Base-by-base conservation (phyloP, 805 yeast genomes). In the Pichia cabralensis region DNA sequence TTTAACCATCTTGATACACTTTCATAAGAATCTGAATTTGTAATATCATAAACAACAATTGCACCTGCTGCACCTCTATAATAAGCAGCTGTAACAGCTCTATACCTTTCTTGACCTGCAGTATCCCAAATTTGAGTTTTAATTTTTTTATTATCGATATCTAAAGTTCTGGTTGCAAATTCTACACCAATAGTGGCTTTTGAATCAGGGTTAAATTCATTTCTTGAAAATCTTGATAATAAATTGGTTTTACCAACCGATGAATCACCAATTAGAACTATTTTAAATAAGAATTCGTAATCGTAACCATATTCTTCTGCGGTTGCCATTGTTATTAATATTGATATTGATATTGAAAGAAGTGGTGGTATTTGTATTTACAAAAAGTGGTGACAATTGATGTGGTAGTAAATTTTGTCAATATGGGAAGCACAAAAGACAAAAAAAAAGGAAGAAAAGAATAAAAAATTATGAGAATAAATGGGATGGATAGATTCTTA, bases 1-100 rank as follows among this genome's bases (percentile, higher is more conserved):
- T 88, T 78, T 61, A 92, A 61, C 92, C 95, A 88, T 57, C 85
- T 80, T 28, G 80, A 72, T 42, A 88, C 86, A 44, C 78, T 74
- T 56, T 82, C 94, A 59, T 85, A 86, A 34, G 85, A 72, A 52
- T 80, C 86, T 11, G 88, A 73, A 65, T 89, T 89, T 40, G 96
- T 76, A 51, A 89, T 89, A 63, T 89, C 98, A 61, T 89, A 89
- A 44, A 89, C 95, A 39, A 89, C 80, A 50, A 89, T 69, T 4
- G 97, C 97, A 40, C 98, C 98, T 35, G 88, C 95, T 1, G 98
- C 97, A 27, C 97, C 98, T 56, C 98, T 74, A 60, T 89, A 89
- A 64, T 89, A 89, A 6, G 97, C 97, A 38, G 92, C 78, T 22
- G 98, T 92, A 58, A 89, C 89, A 29, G 98, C 97, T 50, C 98